Evolutionary conservation across 768 basidiomycete species (phyloP).

Genomic region (Lentinula edodes): DNA sequence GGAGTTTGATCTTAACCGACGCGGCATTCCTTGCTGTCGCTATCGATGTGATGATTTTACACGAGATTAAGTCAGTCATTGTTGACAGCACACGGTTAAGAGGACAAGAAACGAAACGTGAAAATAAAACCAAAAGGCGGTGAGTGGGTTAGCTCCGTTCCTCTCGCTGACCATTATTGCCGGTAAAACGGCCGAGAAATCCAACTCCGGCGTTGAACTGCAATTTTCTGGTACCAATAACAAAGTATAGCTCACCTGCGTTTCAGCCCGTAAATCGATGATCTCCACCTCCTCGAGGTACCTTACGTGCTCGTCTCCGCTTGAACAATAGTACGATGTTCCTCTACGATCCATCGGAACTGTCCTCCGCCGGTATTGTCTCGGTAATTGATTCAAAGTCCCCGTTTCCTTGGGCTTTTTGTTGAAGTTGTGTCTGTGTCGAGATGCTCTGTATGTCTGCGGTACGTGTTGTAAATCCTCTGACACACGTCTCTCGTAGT

Average conservation of each 20-base stretch:
- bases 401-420: neutral
- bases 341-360: neutral
- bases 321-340: neutral
- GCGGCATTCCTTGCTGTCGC: neutral
- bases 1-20: neutral
- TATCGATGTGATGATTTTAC: neutral
- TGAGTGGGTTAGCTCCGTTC: neutral
- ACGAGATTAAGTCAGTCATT: neutral
- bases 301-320: neutral
- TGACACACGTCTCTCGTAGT: slow-evolving; percentile 1
- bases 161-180: neutral
- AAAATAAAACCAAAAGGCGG: neutral
- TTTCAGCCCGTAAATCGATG: neutral
- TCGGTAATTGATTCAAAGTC: neutral
- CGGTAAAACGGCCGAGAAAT: neutral
- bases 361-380: neutral
- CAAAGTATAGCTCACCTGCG: neutral
- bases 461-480: slow-evolving; percentile 3
- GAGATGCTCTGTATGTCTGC: neutral
- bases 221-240: too few relatives aligned
- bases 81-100: too few relatives aligned
- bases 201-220: neutral
- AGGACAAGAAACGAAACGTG: neutral
- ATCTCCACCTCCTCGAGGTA: neutral
- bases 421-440: neutral